Evolutionary conservation across 1,284 basidiomycete species (phyloP).

Genomic region (Amylostereum areolatum): DNA sequence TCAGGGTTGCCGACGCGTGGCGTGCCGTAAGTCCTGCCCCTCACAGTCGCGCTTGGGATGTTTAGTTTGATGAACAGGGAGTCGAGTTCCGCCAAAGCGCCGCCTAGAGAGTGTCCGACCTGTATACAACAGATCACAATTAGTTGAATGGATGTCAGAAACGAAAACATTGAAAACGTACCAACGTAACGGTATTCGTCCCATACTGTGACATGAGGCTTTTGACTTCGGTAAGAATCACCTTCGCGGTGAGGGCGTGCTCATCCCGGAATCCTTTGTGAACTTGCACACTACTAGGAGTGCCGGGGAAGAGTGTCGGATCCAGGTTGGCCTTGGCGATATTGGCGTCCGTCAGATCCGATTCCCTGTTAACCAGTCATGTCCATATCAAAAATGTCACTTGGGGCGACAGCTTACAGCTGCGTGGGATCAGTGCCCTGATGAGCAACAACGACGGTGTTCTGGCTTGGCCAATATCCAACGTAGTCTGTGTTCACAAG

Average conservation of each 20-base stretch:
- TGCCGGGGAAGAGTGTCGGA: slow-evolving; percentile 34
- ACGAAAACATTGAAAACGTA: background rate
- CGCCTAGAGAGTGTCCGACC: background rate
- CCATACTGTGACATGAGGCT: slow-evolving; percentile 20
- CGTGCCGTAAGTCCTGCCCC: slow-evolving; percentile 42
- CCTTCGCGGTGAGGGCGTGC: slow-evolving; percentile 30
- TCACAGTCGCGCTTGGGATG: slow-evolving; percentile 36
- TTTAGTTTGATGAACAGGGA: slow-evolving; percentile 43
- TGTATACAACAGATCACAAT: background rate
- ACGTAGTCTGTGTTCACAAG: slow-evolving; percentile 32
- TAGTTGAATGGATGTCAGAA: no score
- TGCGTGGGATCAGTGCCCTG: slow-evolving; percentile 47
- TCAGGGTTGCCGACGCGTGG: slow-evolving; percentile 40
- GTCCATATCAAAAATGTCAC: background rate
- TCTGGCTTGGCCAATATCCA: slow-evolving; percentile 38
- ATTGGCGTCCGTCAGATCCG: slow-evolving; percentile 34
- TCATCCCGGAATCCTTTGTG: slow-evolving; percentile 37
- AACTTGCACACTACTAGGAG: slow-evolving; percentile 26
- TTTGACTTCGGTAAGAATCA: slow-evolving; percentile 34
- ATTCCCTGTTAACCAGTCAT: slow-evolving; percentile 16
- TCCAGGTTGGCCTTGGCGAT: slow-evolving; percentile 21
- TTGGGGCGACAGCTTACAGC: slow-evolving; percentile 15
- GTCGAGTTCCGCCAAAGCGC: slow-evolving; percentile 34
- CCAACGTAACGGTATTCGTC: background rate
- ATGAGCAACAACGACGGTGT: slow-evolving; percentile 44